phyloP scores from a whole-genome alignment of 2,329 filamentous ascomycete genomes.

The Ascochyta lentis region DNA sequence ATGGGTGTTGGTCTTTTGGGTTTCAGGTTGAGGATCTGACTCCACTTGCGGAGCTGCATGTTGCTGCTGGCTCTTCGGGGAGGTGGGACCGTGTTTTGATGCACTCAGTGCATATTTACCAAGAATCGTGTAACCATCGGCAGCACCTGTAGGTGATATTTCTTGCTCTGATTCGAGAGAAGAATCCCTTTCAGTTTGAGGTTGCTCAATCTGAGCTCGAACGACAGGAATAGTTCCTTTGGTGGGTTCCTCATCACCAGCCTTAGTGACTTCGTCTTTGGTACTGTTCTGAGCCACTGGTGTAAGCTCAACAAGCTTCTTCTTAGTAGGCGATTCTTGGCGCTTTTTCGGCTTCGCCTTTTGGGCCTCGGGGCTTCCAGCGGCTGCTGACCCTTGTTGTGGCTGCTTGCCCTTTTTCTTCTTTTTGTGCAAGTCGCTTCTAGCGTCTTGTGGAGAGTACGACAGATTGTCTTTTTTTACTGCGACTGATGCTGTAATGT shows the following conservation, averaged over 20 bases:
- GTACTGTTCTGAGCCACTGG: background rate
- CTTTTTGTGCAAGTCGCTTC: conserved; percentile 38
- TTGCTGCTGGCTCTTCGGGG: background rate
- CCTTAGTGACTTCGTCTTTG: background rate
- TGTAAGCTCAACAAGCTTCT: background rate
- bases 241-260: too few relatives aligned
- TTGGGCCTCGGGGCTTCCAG: conserved; percentile 23
- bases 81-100: background rate
- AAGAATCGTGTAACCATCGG: background rate
- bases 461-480: conserved; percentile 1
- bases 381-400: conserved; percentile 1
- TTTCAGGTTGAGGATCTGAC: background rate
- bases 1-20: background rate
- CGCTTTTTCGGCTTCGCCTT: conserved; percentile 28
- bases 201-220: background rate
- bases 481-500: background rate
- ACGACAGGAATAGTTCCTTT: background rate
- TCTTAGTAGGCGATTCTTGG: conserved; percentile 20
- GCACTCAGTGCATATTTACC: background rate
- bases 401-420: conserved; percentile 14
- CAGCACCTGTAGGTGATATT: background rate
- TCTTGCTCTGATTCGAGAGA: background rate
- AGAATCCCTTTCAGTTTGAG: background rate
- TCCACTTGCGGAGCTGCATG: background rate
- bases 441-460: conserved; percentile 49